These are phyloP conservation scores for Acrocalymma vagum DNA, from an alignment of 2,329 filamentous ascomycete species.

Conservation along the genomic window DNA sequence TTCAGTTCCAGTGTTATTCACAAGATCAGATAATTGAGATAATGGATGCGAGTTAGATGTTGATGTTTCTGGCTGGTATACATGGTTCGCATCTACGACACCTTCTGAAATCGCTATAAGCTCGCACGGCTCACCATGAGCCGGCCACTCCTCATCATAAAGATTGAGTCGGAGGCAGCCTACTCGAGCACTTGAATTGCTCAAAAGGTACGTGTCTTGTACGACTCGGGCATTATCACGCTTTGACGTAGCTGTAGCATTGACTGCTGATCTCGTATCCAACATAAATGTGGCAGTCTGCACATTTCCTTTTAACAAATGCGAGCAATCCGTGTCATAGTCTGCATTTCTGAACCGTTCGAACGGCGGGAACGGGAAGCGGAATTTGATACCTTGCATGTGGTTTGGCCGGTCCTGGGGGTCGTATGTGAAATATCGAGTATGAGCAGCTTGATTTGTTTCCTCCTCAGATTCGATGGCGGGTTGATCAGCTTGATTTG, in stretches of 20 bases:
- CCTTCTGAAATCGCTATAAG: conserved; percentile 3
- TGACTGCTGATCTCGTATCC: neutral
- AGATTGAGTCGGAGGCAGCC: conserved; percentile 4
- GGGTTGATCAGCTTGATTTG: too few species aligned
- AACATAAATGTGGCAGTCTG: neutral
- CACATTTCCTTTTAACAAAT: neutral
- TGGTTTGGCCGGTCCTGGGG: too few species aligned
- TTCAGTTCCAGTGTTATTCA: too few species aligned
- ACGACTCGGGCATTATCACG: too few species aligned
- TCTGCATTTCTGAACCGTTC: conserved; percentile 3
- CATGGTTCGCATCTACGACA: neutral
- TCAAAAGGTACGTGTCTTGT: conserved; percentile 1
- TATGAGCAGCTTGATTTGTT: too few species aligned
- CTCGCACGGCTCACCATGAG: conserved; percentile 3
- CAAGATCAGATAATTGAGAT: too few species aligned
- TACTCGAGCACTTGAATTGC: neutral
- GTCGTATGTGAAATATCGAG: too few species aligned
- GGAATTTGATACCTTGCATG: conserved; percentile 1
- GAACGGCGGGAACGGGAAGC: conserved; percentile 2
- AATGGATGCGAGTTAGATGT: too few species aligned
- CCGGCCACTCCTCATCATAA: conserved; percentile 1
- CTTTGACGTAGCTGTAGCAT: conserved; percentile 1
- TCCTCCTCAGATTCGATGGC: too few species aligned
- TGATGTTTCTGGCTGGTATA: neutral
- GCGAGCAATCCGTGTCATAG: neutral